Evolutionary conservation across 1,284 basidiomycete genomes (phyloP), one percentile per base, ranked within the genome.

Genomic region (Schizophyllum amplum): DNA sequence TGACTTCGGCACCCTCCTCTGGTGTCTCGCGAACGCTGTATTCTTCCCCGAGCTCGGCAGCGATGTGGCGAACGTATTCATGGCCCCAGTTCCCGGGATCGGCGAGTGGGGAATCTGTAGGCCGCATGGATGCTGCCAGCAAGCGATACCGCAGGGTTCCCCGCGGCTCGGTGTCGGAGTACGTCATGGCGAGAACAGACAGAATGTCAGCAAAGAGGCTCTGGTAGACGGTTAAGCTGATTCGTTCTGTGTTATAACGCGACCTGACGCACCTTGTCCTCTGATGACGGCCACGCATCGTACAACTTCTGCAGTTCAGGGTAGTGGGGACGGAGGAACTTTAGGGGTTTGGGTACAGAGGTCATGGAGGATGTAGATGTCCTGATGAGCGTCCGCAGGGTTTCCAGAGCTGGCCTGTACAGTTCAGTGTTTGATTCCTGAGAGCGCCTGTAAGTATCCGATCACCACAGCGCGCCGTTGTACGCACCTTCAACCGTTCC

Each of bases 101-200:
- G 47, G 93, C 84, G 42, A 88, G 78, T 1, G 83, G 80, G 1
- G 86, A 81, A 47, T 81, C 76, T 22, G 78, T 67, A 20, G 85
- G 81, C 51, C 80, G 79, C 53, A 90, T 77, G 21, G 87, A 84
- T n/a, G 83, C 81, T 6, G 93, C 90, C 53, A 92, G 79, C 33
- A 98, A 80, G 56, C 94, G 89, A 73, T 95, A 98, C 64, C 86
- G 85, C 24, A 99, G 86, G 1, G 97, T 99, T 57, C 97, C 97
- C 55, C 95, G 83, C 11, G 93, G 85, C 82, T 94, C 76, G 17
- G 93, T 97, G 74, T 99, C 96, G 5, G 95, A 98, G 71, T 99
- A 99, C 20, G 97, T 99, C 97, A 99, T 99, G n/a, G 96, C 97
- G 53, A 99, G 86, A 3, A 99, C 97, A 24, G 96, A 98, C 26